These are phyloP conservation scores for Selaginella moellendorffii DNA, from an alignment of 75 land plant species.

Conservation along the genomic window DNA sequence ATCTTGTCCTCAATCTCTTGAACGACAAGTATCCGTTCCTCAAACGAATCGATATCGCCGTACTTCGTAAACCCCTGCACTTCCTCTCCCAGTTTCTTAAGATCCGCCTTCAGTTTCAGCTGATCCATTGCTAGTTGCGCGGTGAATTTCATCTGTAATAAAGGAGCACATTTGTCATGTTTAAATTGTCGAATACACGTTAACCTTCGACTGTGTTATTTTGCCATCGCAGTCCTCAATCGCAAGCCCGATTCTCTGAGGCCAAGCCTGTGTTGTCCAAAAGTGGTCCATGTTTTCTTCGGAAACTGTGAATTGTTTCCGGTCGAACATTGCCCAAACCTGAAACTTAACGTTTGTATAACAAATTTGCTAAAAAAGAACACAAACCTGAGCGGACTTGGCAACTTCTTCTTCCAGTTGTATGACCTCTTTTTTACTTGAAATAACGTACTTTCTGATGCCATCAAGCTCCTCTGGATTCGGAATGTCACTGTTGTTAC, in stretches of 20 bases:
- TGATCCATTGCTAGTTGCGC: constrained; percentile 21
- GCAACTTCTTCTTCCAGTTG: constrained; percentile 14
- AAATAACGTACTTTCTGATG: constrained; percentile 15
- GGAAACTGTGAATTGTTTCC: constrained; percentile 15
- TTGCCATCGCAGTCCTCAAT: constrained; percentile 14
- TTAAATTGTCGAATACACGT: not conserved
- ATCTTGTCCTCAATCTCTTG: constrained; percentile 25
- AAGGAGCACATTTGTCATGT: no score
- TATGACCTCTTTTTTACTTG: constrained; percentile 11
- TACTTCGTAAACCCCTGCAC: constrained; percentile 22
- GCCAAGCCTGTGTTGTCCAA: constrained; percentile 27
- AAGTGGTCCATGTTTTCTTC: constrained; percentile 16
- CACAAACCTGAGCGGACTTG: constrained; percentile 15
- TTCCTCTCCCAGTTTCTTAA: constrained; percentile 8
- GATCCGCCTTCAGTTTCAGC: constrained; percentile 20
- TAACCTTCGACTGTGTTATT: constrained; percentile 17
- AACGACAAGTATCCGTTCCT: constrained; percentile 20
- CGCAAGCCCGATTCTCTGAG: constrained; percentile 19
- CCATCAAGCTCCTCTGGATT: constrained; percentile 20
- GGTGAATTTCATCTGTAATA: constrained; percentile 24
- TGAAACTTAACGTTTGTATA: no score
- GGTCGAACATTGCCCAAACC: constrained; percentile 25
- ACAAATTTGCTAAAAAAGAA: no score
- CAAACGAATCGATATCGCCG: constrained; percentile 22
- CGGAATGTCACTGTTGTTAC: constrained; percentile 7